Percentiles rank a stretch among this genome's conserved stretches.
phyloP scores from a whole-genome alignment of 257 asterid species.

The Scutellaria minor region DNA sequence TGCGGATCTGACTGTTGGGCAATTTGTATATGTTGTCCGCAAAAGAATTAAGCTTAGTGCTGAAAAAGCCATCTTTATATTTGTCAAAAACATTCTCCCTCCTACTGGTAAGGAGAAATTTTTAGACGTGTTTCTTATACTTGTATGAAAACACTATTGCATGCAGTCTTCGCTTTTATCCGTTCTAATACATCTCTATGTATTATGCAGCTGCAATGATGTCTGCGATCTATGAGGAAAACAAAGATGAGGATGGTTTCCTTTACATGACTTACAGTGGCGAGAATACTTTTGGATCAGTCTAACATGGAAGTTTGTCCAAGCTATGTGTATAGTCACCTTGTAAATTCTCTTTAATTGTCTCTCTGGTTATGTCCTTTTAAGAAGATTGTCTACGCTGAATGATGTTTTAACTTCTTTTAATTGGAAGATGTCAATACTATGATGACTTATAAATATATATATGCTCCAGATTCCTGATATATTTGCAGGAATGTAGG shows the following conservation, averaged over 20 bases:
- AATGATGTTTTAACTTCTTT: conserved; percentile 18
- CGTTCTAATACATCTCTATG: background rate
- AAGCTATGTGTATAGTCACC: conserved; percentile 49
- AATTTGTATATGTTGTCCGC: conserved; percentile 95
- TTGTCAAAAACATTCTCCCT: conserved; percentile 95
- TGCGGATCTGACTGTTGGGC: conserved; percentile 97
- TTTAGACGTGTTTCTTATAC: background rate
- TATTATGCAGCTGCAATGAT: conserved; percentile 69
- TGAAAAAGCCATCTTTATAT: conserved; percentile 96
- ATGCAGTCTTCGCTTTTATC: background rate
- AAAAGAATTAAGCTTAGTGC: conserved; percentile 98
- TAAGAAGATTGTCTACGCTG: conserved; percentile 32
- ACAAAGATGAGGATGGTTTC: conserved; percentile 81
- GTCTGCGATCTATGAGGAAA: conserved; percentile 76
- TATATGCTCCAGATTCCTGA: conserved; percentile 11
- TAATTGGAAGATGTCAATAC: conserved; percentile 34
- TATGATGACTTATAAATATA: conserved; percentile 17
- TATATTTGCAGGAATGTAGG: background rate
- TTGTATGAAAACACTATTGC: background rate
- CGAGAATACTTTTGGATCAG: conserved; percentile 70
- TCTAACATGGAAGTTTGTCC: conserved; percentile 46
- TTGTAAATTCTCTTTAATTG: conserved; percentile 53
- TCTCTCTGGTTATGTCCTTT: conserved; percentile 36
- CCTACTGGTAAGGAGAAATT: conserved; percentile 72
- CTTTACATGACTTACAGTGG: conserved; percentile 86